Evolutionary conservation across 768 basidiomycete genomes (phyloP).

Genomic region (Nidularia pulvinata): DNA sequence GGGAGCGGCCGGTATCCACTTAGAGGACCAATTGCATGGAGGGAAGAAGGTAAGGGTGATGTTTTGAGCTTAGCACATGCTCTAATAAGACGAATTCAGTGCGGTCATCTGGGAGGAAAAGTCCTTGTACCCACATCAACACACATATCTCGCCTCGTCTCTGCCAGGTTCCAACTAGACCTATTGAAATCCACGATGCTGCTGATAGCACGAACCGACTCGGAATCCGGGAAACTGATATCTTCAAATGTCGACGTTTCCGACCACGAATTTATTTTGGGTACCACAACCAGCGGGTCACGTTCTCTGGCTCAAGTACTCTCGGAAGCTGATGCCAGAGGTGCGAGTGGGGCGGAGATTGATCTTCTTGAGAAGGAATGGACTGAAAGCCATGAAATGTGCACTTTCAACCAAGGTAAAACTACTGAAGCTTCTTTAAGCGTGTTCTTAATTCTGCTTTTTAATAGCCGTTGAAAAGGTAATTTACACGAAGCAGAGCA

Average conservation of each 20-base stretch:
- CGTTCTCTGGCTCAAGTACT: slow-evolving; percentile 70
- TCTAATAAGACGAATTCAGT: too few species aligned
- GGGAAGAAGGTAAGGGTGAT: slow-evolving; percentile 88
- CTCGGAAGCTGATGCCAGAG: slow-evolving; percentile 63
- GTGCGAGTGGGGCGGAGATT: slow-evolving; percentile 65
- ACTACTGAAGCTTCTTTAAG: neutral
- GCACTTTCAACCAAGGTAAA: slow-evolving; percentile 85
- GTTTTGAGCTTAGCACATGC: too few species aligned
- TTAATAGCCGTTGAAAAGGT: slow-evolving; percentile 57
- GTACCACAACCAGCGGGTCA: slow-evolving; percentile 47
- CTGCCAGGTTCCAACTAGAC: slow-evolving; percentile 90
- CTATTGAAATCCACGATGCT: slow-evolving; percentile 87
- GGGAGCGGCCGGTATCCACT: slow-evolving; percentile 89
- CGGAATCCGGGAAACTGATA: slow-evolving; percentile 84
- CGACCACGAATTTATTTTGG: slow-evolving; percentile 81
- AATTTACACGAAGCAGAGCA: slow-evolving; percentile 45
- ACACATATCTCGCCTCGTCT: slow-evolving; percentile 81
- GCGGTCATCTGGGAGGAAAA: slow-evolving; percentile 90
- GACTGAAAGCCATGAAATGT: slow-evolving; percentile 65
- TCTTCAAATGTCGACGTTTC: slow-evolving; percentile 80
- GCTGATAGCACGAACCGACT: slow-evolving; percentile 90
- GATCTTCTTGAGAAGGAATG: slow-evolving; percentile 77
- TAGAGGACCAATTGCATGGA: slow-evolving; percentile 94
- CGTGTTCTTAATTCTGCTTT: slow-evolving; percentile 1
- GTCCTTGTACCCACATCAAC: slow-evolving; percentile 91